Percentiles rank a stretch among this genome's conserved stretches.
Conservation (phyloP, 495 filamentous ascomycete species). For the Lophiotrema nucula region DNA sequence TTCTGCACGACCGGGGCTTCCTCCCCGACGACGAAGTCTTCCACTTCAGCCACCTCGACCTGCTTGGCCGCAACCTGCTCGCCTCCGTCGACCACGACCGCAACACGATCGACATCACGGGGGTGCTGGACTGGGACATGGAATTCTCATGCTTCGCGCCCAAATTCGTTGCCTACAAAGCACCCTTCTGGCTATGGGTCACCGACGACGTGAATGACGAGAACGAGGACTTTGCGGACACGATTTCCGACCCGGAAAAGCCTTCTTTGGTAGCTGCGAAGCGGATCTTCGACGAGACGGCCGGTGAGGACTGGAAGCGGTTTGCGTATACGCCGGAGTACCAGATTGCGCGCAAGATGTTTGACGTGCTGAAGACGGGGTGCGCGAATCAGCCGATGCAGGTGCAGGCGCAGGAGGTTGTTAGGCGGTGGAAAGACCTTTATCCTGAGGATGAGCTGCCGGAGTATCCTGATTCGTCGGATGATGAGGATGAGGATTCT, state of each 20-base stretch:
- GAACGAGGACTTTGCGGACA: neutral
- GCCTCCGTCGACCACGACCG: neutral
- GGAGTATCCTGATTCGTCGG: too few species aligned
- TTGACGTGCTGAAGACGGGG: neutral
- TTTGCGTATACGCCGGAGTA: constrained; percentile 1
- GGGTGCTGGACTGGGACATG: constrained; percentile 20
- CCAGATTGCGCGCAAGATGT: neutral
- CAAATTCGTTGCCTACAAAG: neutral
- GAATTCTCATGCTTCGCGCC: constrained; percentile 6
- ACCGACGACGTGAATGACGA: neutral
- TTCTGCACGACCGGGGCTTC: neutral
- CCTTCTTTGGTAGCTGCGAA: neutral
- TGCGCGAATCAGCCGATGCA: neutral
- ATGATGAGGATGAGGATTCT: too few species aligned
- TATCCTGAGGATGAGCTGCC: too few species aligned
- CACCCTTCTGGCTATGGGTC: constrained; percentile 13
- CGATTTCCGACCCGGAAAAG: neutral
- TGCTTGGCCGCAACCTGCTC: constrained; percentile 9
- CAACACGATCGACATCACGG: constrained; percentile 7
- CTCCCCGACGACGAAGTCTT: neutral
- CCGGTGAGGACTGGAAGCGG: neutral
- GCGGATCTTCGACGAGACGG: neutral
- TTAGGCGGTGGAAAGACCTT: neutral
- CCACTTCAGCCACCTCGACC: constrained; percentile 9
- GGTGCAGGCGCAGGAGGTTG: neutral